Conservation (phyloP, 441 rosid genomes). For the Pelargonium myrrhifolium region DNA sequence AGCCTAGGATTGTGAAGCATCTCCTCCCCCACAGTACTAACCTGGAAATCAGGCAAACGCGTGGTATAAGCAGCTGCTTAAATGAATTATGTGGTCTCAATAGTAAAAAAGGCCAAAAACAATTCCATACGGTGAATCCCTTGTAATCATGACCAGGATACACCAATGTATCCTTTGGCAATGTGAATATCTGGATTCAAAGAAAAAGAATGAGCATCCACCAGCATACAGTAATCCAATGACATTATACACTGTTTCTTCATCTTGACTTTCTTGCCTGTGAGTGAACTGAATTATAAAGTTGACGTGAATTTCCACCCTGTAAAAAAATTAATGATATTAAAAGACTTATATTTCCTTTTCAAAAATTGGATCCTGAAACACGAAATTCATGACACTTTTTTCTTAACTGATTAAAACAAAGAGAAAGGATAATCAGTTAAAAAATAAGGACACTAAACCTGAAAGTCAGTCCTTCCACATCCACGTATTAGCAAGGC, state of each 20-base stretch:
- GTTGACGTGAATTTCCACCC: conserved; percentile 83
- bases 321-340: conserved; percentile 22
- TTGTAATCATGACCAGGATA: conserved; percentile 92
- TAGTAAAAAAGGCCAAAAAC: conserved; percentile 10
- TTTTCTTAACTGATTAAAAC: background rate
- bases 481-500: conserved; percentile 82
- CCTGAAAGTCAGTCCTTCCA: conserved; percentile 98
- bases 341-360: background rate
- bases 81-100: background rate
- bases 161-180: conserved; percentile 75
- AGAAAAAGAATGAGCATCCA: conserved; percentile 3
- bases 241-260: background rate
- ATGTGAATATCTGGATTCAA: conserved; percentile 55
- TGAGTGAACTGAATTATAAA: conserved; percentile 81
- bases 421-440: background rate
- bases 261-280: conserved; percentile 47
- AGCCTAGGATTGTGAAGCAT: conserved; percentile 62
- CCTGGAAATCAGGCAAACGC: conserved; percentile 32
- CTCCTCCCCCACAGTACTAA: conserved; percentile 87
- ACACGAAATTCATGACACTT: conserved; percentile 2
- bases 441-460: conserved; percentile 14
- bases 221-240: background rate
- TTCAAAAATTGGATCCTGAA: background rate
- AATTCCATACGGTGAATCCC: conserved; percentile 56
- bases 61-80: conserved; percentile 10